Conservation (phyloP, 2,329 filamentous ascomycete species). For the Trichoderma sp. region DNA sequence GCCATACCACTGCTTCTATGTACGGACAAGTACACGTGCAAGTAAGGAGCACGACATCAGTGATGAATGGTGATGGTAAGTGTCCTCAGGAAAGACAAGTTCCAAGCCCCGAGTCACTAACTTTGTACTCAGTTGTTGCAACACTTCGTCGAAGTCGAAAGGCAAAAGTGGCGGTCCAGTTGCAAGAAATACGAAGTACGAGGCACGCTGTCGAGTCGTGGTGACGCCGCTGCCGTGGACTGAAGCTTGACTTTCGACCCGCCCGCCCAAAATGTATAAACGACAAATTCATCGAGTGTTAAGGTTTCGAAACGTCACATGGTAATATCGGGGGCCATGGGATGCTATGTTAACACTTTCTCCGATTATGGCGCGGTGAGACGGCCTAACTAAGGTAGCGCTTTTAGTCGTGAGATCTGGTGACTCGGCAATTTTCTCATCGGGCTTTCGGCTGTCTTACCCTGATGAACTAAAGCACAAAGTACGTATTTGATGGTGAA, state of each 20-base stretch:
- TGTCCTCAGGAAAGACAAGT: background rate
- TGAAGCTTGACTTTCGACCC: background rate
- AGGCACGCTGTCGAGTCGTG: background rate
- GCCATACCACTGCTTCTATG: background rate
- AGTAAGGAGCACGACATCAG: background rate
- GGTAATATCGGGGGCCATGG: background rate
- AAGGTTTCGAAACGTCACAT: slow-evolving; percentile 14
- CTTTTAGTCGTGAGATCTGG: background rate
- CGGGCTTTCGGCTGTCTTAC: background rate
- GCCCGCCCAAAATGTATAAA: background rate
- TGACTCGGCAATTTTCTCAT: slow-evolving; percentile 11
- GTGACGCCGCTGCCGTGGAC: background rate
- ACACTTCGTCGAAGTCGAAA: background rate
- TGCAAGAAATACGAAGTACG: background rate
- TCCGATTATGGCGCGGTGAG: background rate
- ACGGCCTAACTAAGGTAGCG: background rate
- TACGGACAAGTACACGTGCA: background rate
- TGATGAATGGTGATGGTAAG: background rate
- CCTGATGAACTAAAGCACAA: background rate
- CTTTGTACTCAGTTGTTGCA: background rate
- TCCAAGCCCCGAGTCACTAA: background rate
- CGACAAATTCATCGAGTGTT: background rate
- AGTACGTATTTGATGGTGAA: background rate
- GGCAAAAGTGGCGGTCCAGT: background rate
- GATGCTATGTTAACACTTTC: background rate